Evolutionary conservation across 176 grass and related monocot species (phyloP).

Genomic region (Cenchrus fungigraminus): DNA sequence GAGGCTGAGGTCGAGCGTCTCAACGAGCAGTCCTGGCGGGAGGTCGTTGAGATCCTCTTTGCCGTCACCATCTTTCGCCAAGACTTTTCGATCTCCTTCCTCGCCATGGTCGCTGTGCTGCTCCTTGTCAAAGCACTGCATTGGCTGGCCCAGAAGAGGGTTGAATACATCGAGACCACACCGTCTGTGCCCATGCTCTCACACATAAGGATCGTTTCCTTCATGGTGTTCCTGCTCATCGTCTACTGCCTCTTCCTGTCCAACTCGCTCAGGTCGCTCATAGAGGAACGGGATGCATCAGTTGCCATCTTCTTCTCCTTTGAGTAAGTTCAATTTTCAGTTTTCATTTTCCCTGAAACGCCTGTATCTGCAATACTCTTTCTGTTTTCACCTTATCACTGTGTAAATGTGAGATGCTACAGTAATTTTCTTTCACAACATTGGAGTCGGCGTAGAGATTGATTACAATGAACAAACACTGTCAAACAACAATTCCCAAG

Average conservation of each 20-base stretch:
- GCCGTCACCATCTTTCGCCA: conserved; percentile 96
- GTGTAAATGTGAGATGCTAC: background rate
- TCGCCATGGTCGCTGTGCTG: conserved; percentile 79
- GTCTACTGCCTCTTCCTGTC: conserved; percentile 79
- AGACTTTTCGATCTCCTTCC: conserved; percentile 94
- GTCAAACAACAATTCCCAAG: background rate
- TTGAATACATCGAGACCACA: conserved; percentile 94
- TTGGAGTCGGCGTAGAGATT: background rate
- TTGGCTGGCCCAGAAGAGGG: conserved; percentile 90
- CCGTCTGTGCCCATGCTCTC: conserved; percentile 79
- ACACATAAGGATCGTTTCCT: conserved; percentile 81
- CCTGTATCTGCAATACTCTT: background rate
- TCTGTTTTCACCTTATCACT: background rate
- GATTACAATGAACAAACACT: background rate
- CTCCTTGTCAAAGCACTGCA: conserved; percentile 83
- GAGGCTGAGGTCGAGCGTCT: conserved; percentile 93
- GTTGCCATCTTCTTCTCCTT: conserved; percentile 97
- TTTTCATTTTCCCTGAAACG: conserved; percentile 11
- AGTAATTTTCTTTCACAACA: conserved; percentile 37
- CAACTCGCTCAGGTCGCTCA: conserved; percentile 66
- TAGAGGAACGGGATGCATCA: conserved; percentile 65
- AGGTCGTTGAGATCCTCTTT: conserved; percentile 94
- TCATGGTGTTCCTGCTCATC: conserved; percentile 79
- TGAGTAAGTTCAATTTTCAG: conserved; percentile 63
- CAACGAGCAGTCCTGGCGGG: conserved; percentile 95